Percentiles rank a stretch among this genome's conserved stretches.
Evolutionary conservation across 2,329 filamentous ascomycete species (phyloP).

Genomic region (Byssochlamys sp.): DNA sequence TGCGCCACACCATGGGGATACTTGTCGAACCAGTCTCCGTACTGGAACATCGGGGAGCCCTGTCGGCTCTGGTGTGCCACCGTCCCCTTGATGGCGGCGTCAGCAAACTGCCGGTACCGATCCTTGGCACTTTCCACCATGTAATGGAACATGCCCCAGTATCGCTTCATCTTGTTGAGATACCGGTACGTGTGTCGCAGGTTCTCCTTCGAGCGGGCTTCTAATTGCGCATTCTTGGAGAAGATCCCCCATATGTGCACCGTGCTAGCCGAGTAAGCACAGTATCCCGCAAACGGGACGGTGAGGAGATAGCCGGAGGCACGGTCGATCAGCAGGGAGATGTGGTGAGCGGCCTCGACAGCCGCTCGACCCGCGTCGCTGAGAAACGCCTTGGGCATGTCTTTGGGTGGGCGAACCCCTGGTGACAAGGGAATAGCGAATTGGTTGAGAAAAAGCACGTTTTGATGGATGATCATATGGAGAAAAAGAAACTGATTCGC

Average conservation of each 20-base stretch:
- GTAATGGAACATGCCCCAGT: conserved; percentile 98
- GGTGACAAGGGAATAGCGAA: conserved; percentile 67
- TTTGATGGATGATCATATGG: conserved; percentile 82
- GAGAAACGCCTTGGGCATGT: conserved; percentile 69
- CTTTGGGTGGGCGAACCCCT: conserved; percentile 53
- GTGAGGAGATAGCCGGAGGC: conserved; percentile 70
- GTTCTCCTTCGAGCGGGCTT: conserved; percentile 71
- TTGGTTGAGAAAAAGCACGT: conserved; percentile 78
- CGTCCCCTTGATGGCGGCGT: conserved; percentile 62
- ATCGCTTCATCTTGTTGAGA: conserved; percentile 86
- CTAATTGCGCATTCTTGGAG: conserved; percentile 67
- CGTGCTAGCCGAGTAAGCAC: conserved; percentile 82
- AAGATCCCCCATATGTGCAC: conserved; percentile 92
- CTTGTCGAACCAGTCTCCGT: conserved; percentile 92
- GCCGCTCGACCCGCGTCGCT: conserved; percentile 65
- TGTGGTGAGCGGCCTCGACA: conserved; percentile 72
- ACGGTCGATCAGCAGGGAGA: conserved; percentile 74
- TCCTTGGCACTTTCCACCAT: conserved; percentile 88
- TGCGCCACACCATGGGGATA: conserved; percentile 87
- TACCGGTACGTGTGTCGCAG: conserved; percentile 82
- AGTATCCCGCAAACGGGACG: conserved; percentile 89
- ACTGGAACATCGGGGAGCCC: conserved; percentile 71
- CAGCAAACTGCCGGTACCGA: conserved; percentile 73
- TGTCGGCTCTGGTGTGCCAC: conserved; percentile 29
- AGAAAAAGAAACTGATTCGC: conserved; percentile 88